Conservation (phyloP, 805 yeast genomes). For the Wickerhamiella azyma region DNA sequence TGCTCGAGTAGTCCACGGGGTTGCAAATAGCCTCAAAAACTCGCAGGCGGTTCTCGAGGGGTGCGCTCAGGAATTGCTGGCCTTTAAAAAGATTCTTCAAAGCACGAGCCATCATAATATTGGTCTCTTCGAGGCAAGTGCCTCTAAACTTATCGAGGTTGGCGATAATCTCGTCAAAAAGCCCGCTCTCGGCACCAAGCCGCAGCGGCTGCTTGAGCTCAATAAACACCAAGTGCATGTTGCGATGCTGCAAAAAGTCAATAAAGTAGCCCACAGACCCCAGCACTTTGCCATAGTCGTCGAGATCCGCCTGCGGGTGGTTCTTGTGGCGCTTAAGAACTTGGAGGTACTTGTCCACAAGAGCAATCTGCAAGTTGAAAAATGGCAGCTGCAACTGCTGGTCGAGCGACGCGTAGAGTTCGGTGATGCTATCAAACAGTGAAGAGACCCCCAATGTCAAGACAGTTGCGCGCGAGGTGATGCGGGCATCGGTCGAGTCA, state of each 20-base stretch:
- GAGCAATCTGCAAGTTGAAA: conserved; percentile 42
- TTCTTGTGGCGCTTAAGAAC: conserved; percentile 20
- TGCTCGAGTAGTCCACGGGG: conserved; percentile 21
- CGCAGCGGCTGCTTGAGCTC: conserved; percentile 11
- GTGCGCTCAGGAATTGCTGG: conserved; percentile 7
- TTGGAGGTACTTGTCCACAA: conserved; percentile 36
- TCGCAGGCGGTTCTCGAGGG: conserved; percentile 14
- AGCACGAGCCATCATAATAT: conserved; percentile 5
- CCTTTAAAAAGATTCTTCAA: conserved; percentile 9
- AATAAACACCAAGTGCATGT: conserved; percentile 31
- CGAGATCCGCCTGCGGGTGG: conserved; percentile 26
- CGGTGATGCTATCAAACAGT: conserved; percentile 42
- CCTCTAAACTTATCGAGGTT: background rate
- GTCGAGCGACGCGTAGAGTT: conserved; percentile 33
- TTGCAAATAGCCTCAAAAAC: conserved; percentile 25
- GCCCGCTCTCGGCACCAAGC: conserved; percentile 12
- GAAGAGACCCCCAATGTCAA: conserved; percentile 46
- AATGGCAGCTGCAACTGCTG: conserved; percentile 43
- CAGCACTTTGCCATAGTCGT: conserved; percentile 30
- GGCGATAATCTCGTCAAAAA: background rate
- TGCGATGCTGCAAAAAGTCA: conserved; percentile 32
- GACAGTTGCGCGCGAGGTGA: conserved; percentile 42
- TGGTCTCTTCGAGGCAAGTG: conserved; percentile 9
- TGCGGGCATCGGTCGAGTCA: conserved; percentile 33
- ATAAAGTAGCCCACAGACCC: conserved; percentile 28